Evolutionary conservation across 2,329 filamentous ascomycete species (phyloP), one percentile per base, ranked within the genome.

Genomic region (Hypoxylon sp.): DNA sequence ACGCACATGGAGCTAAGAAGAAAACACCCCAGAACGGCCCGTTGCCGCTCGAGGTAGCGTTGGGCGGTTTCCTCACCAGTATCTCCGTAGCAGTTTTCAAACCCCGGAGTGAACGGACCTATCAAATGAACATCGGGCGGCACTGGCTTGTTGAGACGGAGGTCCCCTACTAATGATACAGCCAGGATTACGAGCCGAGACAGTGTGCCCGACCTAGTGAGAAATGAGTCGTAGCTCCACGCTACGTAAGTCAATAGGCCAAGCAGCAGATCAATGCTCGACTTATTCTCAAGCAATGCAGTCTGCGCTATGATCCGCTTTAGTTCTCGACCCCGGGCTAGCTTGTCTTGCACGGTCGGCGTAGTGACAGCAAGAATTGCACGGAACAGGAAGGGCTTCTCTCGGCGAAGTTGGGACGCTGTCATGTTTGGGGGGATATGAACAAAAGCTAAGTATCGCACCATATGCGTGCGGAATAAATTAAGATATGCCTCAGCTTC

Each of bases 161-260:
- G 59, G 62, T 80, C 77, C 66, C 74, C 73, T 19, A 76, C 74
- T 6, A 80, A 47, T 11, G 78, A 79, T 10, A 77, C 76, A 15
- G 76, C 77, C 17, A 77, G 69, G 74, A 73, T 73, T 70, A 77
- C 77, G 11, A 80, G 68, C 8, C 76, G 74, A 30, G 76, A 78
- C 1, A 77, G 17, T 22, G 71, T 70, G 55, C 72, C 69, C 56
- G 71, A 67, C 37, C 70, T 61, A 10, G 71, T 72, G n/a, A 77
- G 74, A 51, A 78, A 75, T 8, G 70, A 55, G 28, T 78, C 75
- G 19, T 70, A 75, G 58, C 77, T 76, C 78, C 78, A 79, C 49
- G 76, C 68, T 30, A 79, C 54, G 58, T 76, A 80, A 0, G 73
- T 77, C n/a, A 80, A 64, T 17, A 78, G 17, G 6, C 73, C 74